Base-by-base conservation (phyloP, 768 basidiomycete genomes). In the Phaffia australis region DNA sequence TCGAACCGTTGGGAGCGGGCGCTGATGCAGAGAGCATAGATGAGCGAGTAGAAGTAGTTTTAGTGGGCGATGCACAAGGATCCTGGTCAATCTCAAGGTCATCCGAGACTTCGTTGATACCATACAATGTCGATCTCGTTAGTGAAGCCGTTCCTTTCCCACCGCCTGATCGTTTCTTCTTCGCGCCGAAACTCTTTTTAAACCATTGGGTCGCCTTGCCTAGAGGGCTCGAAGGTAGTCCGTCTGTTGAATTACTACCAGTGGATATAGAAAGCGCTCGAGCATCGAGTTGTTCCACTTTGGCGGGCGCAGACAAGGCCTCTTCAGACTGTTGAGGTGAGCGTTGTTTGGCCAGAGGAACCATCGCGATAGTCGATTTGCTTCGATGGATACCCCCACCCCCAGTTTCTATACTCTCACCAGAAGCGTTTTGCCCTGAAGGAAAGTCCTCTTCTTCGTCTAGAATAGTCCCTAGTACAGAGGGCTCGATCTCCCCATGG, bases 401-500 rank as follows among this genome's bases (percentile, higher is more conserved):
- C 4, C 35, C 35, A 11, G 4, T 42, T 11, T 42, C 35, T 11
- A 11, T 5, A 42, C 11, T 42, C 35, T 42, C 35, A 42, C 35
- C 52, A 54, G 52, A 27, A 54, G 27, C n/a, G 27, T 57, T 29
- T 29, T 30, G 15, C 4, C 21, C 21, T 18, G 35, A 56, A 46
- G 64, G 35, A 18, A 63, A 58, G 32, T 54, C n/a, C 30, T 52
- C 50, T 48, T 73, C 72, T 16, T 71, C 72, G 27, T 72, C 71
- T 35, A 70, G 55, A 3, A 72, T 61, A 47, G 70, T 65, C 23
- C 70, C 69, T 16, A 68, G 57, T 11, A 71, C 64, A 46, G 69
- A 71, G 0, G 79, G 79, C 66, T 79, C 78, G 30, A 80, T 73
- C 69, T 79, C 76, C 52, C 78, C 78, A 64, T 77, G 76, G 7